Evolutionary conservation across 1,139 yeast genomes (phyloP).

Genomic region (Pneumocystis murina): DNA sequence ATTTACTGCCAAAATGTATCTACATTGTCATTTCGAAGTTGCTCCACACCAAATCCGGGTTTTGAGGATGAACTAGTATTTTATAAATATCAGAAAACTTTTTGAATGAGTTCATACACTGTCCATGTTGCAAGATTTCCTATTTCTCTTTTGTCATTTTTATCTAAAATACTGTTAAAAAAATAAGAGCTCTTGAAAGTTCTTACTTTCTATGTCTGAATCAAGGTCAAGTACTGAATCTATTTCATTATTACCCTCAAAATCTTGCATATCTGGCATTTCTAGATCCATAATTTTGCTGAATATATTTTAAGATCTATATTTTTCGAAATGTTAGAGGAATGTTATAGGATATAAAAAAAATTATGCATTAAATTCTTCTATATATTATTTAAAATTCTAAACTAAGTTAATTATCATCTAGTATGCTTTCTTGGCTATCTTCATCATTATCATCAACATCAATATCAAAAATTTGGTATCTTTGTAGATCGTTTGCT

Average conservation of each 20-base stretch:
- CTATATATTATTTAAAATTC: neutral
- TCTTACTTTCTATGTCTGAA: neutral
- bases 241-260: neutral
- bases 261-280: neutral
- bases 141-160: conserved; percentile 33
- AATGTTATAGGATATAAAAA: neutral
- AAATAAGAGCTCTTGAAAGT: neutral
- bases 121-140: conserved; percentile 79
- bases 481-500: conserved; percentile 16
- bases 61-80: conserved; percentile 39
- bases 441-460: conserved; percentile 11
- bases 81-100: neutral
- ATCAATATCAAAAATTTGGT: conserved; percentile 16
- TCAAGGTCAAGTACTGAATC: neutral
- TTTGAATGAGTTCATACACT: conserved; percentile 26
- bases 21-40: conserved; percentile 53
- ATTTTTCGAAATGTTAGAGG: neutral
- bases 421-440: neutral
- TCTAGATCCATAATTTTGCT: neutral
- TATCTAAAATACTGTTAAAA: neutral
- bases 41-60: conserved; percentile 54
- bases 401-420: neutral
- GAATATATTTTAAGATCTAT: neutral
- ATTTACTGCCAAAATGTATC: conserved; percentile 62
- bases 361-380: neutral